Percentiles rank a stretch among this genome's conserved stretches.
These are phyloP conservation scores for Poa annua DNA, from an alignment of 176 grass and related monocot genomes.

Conservation along the genomic window DNA sequence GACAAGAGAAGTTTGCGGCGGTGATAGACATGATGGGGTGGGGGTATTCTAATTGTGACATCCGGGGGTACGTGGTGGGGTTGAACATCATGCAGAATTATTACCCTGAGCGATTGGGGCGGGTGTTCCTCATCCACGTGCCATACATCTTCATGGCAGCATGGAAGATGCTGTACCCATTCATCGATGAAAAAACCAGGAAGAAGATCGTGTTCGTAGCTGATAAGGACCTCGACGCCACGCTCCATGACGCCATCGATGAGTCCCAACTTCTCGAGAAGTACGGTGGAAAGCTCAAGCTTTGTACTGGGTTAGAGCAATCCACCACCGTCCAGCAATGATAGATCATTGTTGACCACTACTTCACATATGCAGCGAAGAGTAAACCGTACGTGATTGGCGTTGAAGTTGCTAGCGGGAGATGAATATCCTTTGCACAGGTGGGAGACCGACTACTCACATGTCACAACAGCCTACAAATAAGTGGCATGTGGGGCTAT, in stretches of 20 bases:
- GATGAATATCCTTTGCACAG: not conserved
- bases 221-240: conserved; percentile 57
- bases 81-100: conserved; percentile 80
- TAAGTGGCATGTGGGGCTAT: not conserved
- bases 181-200: conserved; percentile 77
- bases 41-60: conserved; percentile 74
- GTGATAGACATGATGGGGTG: conserved; percentile 68
- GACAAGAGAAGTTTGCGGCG: conserved; percentile 64
- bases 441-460: not conserved
- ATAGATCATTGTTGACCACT: too few relatives aligned
- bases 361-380: too few relatives aligned
- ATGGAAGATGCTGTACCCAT: not conserved
- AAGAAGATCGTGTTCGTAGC: conserved; percentile 48
- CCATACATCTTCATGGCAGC: conserved; percentile 83
- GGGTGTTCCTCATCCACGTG: conserved; percentile 61
- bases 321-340: not conserved
- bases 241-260: conserved; percentile 70
- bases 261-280: conserved; percentile 49
- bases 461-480: not conserved
- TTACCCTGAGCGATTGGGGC: conserved; percentile 69
- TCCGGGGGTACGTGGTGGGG: conserved; percentile 57
- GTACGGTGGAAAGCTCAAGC: not conserved
- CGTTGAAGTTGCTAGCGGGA: not conserved
- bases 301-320: too few relatives aligned
- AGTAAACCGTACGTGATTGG: too few relatives aligned